Conservation (phyloP, 805 yeast species). For the Wickerhamiella kurtzmanii region DNA sequence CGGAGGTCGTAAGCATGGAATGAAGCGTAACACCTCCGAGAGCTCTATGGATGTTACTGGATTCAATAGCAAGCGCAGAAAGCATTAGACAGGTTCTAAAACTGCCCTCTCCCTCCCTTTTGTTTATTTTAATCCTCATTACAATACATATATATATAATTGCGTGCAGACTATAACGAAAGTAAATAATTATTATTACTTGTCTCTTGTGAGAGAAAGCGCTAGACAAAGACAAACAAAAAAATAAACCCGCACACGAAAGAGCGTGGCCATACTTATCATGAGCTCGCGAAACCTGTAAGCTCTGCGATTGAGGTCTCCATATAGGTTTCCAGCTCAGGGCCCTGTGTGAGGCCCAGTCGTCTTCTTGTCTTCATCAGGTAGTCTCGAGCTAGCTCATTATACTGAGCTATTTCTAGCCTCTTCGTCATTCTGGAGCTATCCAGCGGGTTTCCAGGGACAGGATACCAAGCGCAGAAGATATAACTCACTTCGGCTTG, state of each 20-base stretch:
- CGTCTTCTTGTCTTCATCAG: slow-evolving; percentile 78
- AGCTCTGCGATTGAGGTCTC: slow-evolving; percentile 45
- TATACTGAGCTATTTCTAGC: slow-evolving; percentile 58
- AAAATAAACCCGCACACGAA: too few species aligned
- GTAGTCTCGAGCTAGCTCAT: slow-evolving; percentile 73
- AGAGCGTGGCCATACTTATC: too few species aligned
- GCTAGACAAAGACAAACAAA: too few species aligned
- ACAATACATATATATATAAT: not conserved
- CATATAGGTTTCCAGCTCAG: slow-evolving; percentile 50
- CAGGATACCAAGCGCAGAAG: slow-evolving; percentile 60
- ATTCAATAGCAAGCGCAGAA: slow-evolving; percentile 38
- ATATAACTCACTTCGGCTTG: slow-evolving; percentile 55
- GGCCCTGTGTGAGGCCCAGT: slow-evolving; percentile 71
- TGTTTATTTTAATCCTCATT: not conserved
- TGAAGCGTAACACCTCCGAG: slow-evolving; percentile 57
- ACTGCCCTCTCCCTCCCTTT: not conserved
- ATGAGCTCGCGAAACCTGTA: slow-evolving; percentile 21
- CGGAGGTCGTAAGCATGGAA: slow-evolving; percentile 68
- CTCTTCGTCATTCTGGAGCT: slow-evolving; percentile 46
- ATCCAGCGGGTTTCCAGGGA: slow-evolving; percentile 89
- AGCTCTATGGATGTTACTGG: slow-evolving; percentile 56
- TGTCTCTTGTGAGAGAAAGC: too few species aligned
- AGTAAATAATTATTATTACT: too few species aligned
- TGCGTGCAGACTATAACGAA: not conserved
- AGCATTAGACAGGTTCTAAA: slow-evolving; percentile 10